Base-by-base conservation (phyloP, 2,329 filamentous ascomycete genomes). In the Parastagonospora nodorum region DNA sequence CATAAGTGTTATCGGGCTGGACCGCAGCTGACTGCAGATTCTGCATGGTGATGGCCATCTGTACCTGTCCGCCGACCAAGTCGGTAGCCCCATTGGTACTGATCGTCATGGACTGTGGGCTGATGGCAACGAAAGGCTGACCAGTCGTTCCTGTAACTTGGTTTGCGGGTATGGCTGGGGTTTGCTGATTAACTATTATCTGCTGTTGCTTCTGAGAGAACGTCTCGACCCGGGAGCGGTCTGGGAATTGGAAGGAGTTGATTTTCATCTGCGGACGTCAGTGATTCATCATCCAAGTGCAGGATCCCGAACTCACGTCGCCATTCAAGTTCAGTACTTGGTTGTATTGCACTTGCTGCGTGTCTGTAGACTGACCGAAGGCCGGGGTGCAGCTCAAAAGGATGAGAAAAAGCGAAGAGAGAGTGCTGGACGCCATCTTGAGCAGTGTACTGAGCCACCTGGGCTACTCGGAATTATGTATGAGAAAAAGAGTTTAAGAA, bases 151-250 rank as follows among this genome's bases (percentile, higher is more conserved):
- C 71, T 15, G 70, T 72, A 37, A 74, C 68, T 47, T 73, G 69
- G 54, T 71, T 72, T 10, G 67, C 61, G 7, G 68, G 63, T 15
- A 74, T 61, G 5, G 71, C 55, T 8, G 67, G 64, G 28, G 60
- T 63, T 55, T 74, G 66, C 57, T 74, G 71, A 71, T 74, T 74
- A 66, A 74, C 71, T 24, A 74, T 72, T 67, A 74, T 54, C 46
- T 74, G 71, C 31, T 69, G 70, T 48, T 74, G 71, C 40, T 63
- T 72, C 42, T 74, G 71, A 2, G 70, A 73, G 46, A 71, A 73
- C 1, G 70, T 72, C 57, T 74, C 71, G 31, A 74, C 52, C 49
- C 64, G 70, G 31, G 69, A 72, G 38, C 68, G 63, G 52, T 74
- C 71, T 8, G 69, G 71, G 44, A 74, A 74, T 36, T 60, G 45